These are phyloP conservation scores for Tuber brumale DNA, from an alignment of 495 filamentous ascomycete genomes.

Conservation along the genomic window DNA sequence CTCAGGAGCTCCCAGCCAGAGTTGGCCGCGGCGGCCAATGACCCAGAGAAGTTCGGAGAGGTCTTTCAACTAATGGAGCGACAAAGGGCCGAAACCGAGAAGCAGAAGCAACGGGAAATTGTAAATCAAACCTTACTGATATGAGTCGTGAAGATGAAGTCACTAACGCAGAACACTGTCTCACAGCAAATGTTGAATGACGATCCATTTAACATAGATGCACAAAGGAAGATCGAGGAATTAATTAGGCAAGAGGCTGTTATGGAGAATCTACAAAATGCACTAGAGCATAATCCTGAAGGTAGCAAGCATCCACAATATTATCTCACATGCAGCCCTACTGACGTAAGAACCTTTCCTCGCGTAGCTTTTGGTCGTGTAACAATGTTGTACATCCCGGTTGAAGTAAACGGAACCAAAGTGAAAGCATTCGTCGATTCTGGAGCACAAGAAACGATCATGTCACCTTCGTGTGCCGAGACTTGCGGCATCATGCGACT, in stretches of 20 bases:
- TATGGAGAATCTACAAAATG: constrained; percentile 87
- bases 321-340: constrained; percentile 14
- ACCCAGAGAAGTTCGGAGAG: constrained; percentile 66
- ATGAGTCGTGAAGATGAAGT: neutral
- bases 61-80: constrained; percentile 59
- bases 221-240: constrained; percentile 89
- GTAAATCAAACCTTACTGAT: constrained; percentile 16
- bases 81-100: constrained; percentile 61
- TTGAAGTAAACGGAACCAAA: constrained; percentile 84
- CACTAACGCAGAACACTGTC: constrained; percentile 12
- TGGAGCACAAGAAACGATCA: constrained; percentile 95
- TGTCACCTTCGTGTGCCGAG: constrained; percentile 89
- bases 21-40: constrained; percentile 68
- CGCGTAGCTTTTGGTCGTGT: constrained; percentile 80
- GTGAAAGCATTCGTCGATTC: constrained; percentile 98
- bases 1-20: constrained; percentile 64
- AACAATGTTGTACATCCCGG: constrained; percentile 91
- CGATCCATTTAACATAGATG: constrained; percentile 85
- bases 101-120: constrained; percentile 72
- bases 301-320: constrained; percentile 51
- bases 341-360: constrained; percentile 14
- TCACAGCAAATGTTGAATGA: constrained; percentile 59
- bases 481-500: constrained; percentile 93
- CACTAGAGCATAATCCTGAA: constrained; percentile 94
- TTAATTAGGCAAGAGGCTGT: constrained; percentile 91